A percentile compares a stretch with the other conserved stretches of the same genome.
These are phyloP conservation scores for Mucor piriformis DNA, from an alignment of 371 early-diverging fungal species.

Conservation along the genomic window DNA sequence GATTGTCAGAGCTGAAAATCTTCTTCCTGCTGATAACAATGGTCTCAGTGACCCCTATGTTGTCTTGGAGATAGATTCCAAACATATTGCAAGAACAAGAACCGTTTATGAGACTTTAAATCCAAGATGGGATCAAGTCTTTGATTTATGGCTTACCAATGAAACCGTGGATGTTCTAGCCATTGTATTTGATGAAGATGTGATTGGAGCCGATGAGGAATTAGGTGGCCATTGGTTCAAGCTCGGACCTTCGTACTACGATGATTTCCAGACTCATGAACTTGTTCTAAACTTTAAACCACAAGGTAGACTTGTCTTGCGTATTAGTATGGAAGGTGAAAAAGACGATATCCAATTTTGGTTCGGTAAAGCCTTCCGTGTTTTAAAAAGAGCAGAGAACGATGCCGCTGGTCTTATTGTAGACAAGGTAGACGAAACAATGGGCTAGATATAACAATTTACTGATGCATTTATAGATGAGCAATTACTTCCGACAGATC, in stretches of 20 bases:
- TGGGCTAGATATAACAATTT: neutral
- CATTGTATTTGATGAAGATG: constrained; percentile 76
- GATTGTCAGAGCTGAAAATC: constrained; percentile 60
- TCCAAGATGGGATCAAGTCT: constrained; percentile 92
- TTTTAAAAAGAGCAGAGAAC: constrained; percentile 71
- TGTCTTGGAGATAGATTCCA: constrained; percentile 63
- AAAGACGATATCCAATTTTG: constrained; percentile 92
- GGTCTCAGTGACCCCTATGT: constrained; percentile 76
- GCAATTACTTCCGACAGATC: constrained; percentile 63
- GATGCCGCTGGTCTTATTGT: constrained; percentile 75
- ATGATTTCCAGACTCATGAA: constrained; percentile 80
- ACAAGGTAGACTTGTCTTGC: constrained; percentile 79
- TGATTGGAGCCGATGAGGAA: constrained; percentile 80
- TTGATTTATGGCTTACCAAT: constrained; percentile 69
- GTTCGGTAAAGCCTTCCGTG: constrained; percentile 83
- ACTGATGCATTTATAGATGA: constrained; percentile 40
- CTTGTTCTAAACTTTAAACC: constrained; percentile 83
- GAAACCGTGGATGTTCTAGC: constrained; percentile 66
- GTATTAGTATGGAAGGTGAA: constrained; percentile 90
- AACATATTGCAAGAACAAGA: constrained; percentile 61
- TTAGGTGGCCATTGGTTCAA: constrained; percentile 74
- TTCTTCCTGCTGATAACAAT: constrained; percentile 59
- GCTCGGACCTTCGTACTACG: constrained; percentile 61
- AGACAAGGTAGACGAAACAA: constrained; percentile 63
- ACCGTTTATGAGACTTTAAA: constrained; percentile 76